These are phyloP conservation scores for Euphrasia confusa DNA, from an alignment of 257 asterid species.

Conservation along the genomic window DNA sequence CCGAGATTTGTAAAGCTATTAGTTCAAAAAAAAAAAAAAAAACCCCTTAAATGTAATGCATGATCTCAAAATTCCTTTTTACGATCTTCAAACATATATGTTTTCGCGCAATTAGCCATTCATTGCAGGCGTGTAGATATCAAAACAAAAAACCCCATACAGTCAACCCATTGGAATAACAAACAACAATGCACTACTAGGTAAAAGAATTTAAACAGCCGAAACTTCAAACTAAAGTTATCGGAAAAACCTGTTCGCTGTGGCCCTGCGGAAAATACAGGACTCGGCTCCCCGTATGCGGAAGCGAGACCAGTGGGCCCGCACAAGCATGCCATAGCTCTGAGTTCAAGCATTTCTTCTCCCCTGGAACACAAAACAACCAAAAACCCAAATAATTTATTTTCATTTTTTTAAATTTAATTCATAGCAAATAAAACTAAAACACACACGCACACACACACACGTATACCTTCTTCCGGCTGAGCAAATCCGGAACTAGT, in stretches of 20 bases:
- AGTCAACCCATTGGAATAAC: neutral
- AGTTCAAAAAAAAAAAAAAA: too few species aligned
- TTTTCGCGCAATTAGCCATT: too few species aligned
- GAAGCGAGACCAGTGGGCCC: conserved; percentile 90
- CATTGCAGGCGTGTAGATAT: neutral
- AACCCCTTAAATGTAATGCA: too few species aligned
- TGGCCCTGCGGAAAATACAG: conserved; percentile 95
- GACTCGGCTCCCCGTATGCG: conserved; percentile 79
- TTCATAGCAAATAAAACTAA: conserved; percentile 4
- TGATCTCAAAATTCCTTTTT: too few species aligned
- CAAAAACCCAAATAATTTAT: conserved; percentile 6
- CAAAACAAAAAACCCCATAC: too few species aligned
- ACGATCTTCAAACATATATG: too few species aligned
- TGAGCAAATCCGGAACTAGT: conserved; percentile 57
- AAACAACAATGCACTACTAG: neutral
- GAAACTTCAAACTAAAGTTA: neutral
- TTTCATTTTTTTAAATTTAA: neutral
- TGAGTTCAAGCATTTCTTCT: conserved; percentile 87
- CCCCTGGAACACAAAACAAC: conserved; percentile 39
- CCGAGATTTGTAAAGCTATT: too few species aligned
- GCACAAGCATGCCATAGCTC: conserved; percentile 99
- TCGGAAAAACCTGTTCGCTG: conserved; percentile 65
- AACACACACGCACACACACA: neutral
- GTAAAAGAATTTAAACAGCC: neutral
- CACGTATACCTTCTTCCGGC: conserved; percentile 63